Conservation (phyloP, 2,329 filamentous ascomycete species). For the Epichloe hybrida region DNA sequence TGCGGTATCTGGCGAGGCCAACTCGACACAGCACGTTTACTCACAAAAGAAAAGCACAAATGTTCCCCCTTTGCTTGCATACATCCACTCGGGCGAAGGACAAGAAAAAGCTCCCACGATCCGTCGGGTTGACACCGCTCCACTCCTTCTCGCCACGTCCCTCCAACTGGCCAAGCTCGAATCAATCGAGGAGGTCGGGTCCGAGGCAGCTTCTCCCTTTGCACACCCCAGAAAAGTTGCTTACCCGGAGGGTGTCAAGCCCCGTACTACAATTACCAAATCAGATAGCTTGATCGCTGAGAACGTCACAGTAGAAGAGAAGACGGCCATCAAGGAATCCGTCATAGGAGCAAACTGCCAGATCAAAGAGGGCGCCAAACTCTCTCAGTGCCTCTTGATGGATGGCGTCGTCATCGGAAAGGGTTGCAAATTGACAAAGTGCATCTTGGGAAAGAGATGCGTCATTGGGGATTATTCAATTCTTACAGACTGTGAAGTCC, state of each 20-base stretch:
- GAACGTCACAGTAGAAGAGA: slow-evolving; percentile 80
- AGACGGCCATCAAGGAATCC: slow-evolving; percentile 81
- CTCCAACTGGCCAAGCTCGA: slow-evolving; percentile 75
- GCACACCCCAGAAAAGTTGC: slow-evolving; percentile 70
- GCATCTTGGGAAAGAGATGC: slow-evolving; percentile 69
- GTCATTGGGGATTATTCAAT: slow-evolving; percentile 69
- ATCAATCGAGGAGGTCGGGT: slow-evolving; percentile 50
- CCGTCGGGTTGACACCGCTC: slow-evolving; percentile 76
- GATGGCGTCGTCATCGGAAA: slow-evolving; percentile 78
- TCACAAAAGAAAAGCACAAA: slow-evolving; percentile 8
- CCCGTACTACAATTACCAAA: slow-evolving; percentile 68
- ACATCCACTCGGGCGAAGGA: slow-evolving; percentile 53
- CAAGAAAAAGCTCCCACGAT: slow-evolving; percentile 47
- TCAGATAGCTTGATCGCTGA: slow-evolving; percentile 73
- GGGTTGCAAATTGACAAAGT: slow-evolving; percentile 73
- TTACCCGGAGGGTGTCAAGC: slow-evolving; percentile 68
- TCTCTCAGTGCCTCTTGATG: slow-evolving; percentile 85
- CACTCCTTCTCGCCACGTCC: slow-evolving; percentile 68
- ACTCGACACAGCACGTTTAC: neutral
- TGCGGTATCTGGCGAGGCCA: neutral
- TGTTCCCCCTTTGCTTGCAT: slow-evolving; percentile 65
- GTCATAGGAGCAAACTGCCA: slow-evolving; percentile 81
- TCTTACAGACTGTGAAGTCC: slow-evolving; percentile 84
- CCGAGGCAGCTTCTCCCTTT: slow-evolving; percentile 51
- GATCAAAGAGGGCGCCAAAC: slow-evolving; percentile 71